Percentiles rank a stretch among this genome's conserved stretches.
Conservation (phyloP, 1,139 yeast genomes). For the Taphrina confusa region DNA sequence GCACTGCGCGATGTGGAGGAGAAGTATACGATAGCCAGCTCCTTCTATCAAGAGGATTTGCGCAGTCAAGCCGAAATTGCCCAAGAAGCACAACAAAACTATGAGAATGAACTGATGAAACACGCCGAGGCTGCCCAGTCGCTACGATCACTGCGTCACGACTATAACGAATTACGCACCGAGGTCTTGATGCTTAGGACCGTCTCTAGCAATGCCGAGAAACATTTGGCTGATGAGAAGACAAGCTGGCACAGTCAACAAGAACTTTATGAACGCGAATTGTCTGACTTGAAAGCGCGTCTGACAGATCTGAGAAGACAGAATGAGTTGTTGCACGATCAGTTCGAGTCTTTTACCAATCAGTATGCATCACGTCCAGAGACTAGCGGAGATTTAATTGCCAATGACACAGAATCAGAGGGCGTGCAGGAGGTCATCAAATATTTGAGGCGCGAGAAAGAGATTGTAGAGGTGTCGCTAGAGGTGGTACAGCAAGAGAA, state of each 20-base stretch:
- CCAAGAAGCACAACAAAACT: slow-evolving; percentile 57
- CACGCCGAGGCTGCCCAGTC: slow-evolving; percentile 58
- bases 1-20: slow-evolving; percentile 52
- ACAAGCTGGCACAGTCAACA: slow-evolving; percentile 53
- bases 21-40: slow-evolving; percentile 40
- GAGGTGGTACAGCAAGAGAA: slow-evolving; percentile 56
- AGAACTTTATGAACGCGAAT: slow-evolving; percentile 56
- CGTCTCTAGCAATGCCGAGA: slow-evolving; percentile 48
- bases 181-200: slow-evolving; percentile 49
- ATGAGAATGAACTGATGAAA: slow-evolving; percentile 60
- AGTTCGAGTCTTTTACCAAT: slow-evolving; percentile 55
- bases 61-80: slow-evolving; percentile 56
- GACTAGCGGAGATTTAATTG: slow-evolving; percentile 4
- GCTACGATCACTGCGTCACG: slow-evolving; percentile 53
- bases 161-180: slow-evolving; percentile 49
- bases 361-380: slow-evolving; percentile 35
- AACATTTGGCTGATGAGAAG: slow-evolving; percentile 34
- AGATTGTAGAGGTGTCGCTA: slow-evolving; percentile 63
- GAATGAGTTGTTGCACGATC: slow-evolving; percentile 67
- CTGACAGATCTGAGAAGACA: slow-evolving; percentile 64
- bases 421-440: slow-evolving; percentile 60
- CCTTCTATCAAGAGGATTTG: slow-evolving; percentile 52
- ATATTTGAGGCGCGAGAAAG: slow-evolving; percentile 75
- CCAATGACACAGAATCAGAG: slow-evolving; percentile 41
- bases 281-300: slow-evolving; percentile 53